phyloP scores from a whole-genome alignment of 306 rosid genomes.

The Prosopis cineraria region DNA sequence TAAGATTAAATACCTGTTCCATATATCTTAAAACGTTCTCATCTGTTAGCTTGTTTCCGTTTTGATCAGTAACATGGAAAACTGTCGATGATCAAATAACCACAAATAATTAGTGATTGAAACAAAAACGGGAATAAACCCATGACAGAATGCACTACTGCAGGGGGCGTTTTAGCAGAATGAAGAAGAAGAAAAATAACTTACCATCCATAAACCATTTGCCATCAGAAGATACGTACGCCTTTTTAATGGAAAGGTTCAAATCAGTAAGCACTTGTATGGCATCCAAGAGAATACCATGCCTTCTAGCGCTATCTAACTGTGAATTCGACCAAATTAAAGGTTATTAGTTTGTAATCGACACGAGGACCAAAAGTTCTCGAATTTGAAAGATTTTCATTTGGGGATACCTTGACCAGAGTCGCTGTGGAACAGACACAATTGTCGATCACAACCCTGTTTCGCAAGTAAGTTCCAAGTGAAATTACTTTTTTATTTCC shows the following conservation, averaged over 20 bases:
- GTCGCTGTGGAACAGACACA: slow-evolving; percentile 85
- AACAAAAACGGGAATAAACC: background rate
- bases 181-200: background rate
- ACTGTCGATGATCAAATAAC: slow-evolving; percentile 50
- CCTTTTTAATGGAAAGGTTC: slow-evolving; percentile 81
- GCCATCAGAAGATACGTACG: slow-evolving; percentile 92
- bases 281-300: slow-evolving; percentile 87
- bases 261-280: slow-evolving; percentile 89
- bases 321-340: slow-evolving; percentile 33
- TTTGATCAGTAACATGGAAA: slow-evolving; percentile 88
- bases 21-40: slow-evolving; percentile 75
- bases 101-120: slow-evolving; percentile 19
- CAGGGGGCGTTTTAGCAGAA: background rate
- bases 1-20: slow-evolving; percentile 67
- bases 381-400: background rate
- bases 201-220: slow-evolving; percentile 98
- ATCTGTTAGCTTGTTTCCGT: slow-evolving; percentile 84
- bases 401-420: slow-evolving; percentile 70
- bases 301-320: slow-evolving; percentile 93
- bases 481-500: background rate
- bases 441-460: slow-evolving; percentile 95
- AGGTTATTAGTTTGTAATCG: background rate
- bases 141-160: background rate
- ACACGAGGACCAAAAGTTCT: background rate
- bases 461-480: slow-evolving; percentile 40